Conservation (phyloP, 1,139 yeast species). For the Saccharomyces hybrid region DNA sequence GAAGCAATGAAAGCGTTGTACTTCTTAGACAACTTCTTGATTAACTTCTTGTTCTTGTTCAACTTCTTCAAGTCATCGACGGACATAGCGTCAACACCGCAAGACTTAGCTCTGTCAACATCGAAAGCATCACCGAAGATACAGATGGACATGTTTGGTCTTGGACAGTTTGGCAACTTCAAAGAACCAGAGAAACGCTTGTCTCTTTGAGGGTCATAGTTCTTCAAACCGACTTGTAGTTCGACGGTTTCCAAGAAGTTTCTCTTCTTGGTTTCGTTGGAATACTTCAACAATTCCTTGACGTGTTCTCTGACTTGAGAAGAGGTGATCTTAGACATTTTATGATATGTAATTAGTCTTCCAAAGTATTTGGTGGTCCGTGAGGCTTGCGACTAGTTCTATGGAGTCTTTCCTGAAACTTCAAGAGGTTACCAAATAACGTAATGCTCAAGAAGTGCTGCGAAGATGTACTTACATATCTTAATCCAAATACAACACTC, state of each 20-base stretch:
- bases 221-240: slow-evolving; percentile 99
- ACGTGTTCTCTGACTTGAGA: slow-evolving; percentile 97
- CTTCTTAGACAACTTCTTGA: slow-evolving; percentile 99
- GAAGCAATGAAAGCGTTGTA: slow-evolving; percentile 99
- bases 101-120: slow-evolving; percentile 99
- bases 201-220: slow-evolving; percentile 99
- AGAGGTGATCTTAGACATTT: slow-evolving; percentile 90
- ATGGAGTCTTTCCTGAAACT: not conserved
- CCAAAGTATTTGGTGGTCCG: slow-evolving; percentile 19
- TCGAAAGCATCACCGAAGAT: slow-evolving; percentile 99
- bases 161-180: slow-evolving; percentile 98
- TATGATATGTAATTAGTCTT: slow-evolving; percentile 8
- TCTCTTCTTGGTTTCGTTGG: slow-evolving; percentile 98
- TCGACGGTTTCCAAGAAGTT: slow-evolving; percentile 99
- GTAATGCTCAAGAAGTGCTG: not conserved
- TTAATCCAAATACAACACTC: not conserved
- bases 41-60: slow-evolving; percentile 99
- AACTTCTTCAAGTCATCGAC: slow-evolving; percentile 99
- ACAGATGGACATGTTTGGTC: slow-evolving; percentile 99
- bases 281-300: slow-evolving; percentile 82
- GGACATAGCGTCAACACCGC: slow-evolving; percentile 99
- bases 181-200: slow-evolving; percentile 99
- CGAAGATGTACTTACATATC: not conserved
- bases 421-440: not conserved
- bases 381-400: slow-evolving; percentile 14